Percentiles rank a stretch among this genome's conserved stretches.
Evolutionary conservation across 345 rosid species (phyloP).

Genomic region (Syzygium aqueum): DNA sequence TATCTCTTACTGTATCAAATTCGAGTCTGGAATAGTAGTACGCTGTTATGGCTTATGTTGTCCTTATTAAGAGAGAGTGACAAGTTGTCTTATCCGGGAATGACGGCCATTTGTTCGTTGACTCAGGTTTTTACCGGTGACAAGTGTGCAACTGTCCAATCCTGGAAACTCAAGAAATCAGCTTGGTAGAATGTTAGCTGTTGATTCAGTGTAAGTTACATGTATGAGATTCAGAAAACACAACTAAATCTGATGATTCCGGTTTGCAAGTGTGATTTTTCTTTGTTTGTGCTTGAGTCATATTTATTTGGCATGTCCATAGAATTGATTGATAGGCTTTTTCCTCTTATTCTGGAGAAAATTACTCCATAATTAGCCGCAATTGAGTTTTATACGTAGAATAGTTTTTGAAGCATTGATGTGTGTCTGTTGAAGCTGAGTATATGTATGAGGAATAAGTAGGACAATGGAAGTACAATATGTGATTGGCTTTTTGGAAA

Average conservation of each 20-base stretch:
- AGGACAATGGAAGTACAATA: background rate
- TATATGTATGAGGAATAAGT: background rate
- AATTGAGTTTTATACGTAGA: background rate
- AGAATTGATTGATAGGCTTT: background rate
- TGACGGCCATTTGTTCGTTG: slow-evolving; percentile 12
- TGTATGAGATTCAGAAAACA: background rate
- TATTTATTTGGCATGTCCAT: background rate
- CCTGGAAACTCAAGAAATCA: slow-evolving; percentile 80
- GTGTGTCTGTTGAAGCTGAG: background rate
- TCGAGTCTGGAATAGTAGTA: background rate
- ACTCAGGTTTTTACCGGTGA: slow-evolving; percentile 78
- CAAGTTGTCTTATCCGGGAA: background rate
- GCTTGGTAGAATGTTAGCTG: slow-evolving; percentile 81
- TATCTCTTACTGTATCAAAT: slow-evolving; percentile 1
- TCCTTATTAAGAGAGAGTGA: background rate
- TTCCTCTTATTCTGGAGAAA: background rate
- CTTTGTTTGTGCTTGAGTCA: background rate
- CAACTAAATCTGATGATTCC: background rate
- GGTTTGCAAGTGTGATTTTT: background rate
- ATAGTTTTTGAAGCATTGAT: background rate
- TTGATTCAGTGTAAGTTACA: slow-evolving; percentile 69
- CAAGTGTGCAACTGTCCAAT: slow-evolving; percentile 66
- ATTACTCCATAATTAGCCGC: background rate
- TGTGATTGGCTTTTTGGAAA: background rate
- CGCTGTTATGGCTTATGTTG: background rate